Evolutionary conservation across 495 filamentous ascomycete genomes (phyloP).

Genomic region (Penicillium alfredii): DNA sequence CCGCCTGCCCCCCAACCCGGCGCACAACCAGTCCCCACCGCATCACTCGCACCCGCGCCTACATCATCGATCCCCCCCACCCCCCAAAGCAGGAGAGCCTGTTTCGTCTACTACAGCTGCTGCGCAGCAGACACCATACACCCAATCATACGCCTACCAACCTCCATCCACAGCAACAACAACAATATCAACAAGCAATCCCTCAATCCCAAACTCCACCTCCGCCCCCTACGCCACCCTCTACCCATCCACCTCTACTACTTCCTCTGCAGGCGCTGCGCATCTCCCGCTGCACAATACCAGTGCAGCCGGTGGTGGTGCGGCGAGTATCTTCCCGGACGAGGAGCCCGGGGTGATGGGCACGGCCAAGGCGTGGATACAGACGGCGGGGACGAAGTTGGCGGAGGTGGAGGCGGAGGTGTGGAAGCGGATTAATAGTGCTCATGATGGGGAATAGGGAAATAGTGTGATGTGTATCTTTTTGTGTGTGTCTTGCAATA

Average conservation of each 20-base stretch:
- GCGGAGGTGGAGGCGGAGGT: constrained; percentile 60
- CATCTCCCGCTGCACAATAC: constrained; percentile 22
- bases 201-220: constrained; percentile 34
- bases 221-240: constrained; percentile 44
- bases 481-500: constrained; percentile 1
- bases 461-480: not conserved
- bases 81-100: constrained; percentile 47
- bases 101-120: constrained; percentile 30
- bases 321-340: constrained; percentile 22
- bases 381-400: constrained; percentile 55
- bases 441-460: constrained; percentile 26
- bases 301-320: constrained; percentile 15
- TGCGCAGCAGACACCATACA: constrained; percentile 15
- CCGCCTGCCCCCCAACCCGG: constrained; percentile 61
- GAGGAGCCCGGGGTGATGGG: constrained; percentile 46
- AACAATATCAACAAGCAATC: too few species aligned
- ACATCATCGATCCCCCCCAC: too few species aligned
- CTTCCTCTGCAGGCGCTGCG: too few species aligned
- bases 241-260: constrained; percentile 48
- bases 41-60: too few species aligned
- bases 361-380: constrained; percentile 55
- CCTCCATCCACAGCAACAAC: constrained; percentile 7
- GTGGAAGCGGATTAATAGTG: constrained; percentile 62
- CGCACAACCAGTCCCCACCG: too few species aligned
- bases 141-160: constrained; percentile 15